phyloP scores from a whole-genome alignment of 2,329 filamentous ascomycete genomes.

The Hymenoscyphus fructigenus region DNA sequence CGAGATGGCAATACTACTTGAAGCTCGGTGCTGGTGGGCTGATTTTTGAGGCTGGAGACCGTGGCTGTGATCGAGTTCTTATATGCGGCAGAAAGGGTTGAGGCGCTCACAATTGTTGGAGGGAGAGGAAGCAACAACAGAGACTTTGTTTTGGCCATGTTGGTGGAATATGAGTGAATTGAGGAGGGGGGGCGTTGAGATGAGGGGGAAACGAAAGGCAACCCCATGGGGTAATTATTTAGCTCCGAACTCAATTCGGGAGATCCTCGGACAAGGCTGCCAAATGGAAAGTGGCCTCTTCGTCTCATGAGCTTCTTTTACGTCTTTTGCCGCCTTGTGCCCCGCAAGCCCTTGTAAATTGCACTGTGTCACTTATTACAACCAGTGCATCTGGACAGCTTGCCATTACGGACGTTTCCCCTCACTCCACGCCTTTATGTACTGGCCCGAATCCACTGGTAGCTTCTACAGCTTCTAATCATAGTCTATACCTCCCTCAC shows the following conservation, averaged over 20 bases:
- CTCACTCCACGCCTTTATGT: not conserved
- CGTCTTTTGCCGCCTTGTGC: not conserved
- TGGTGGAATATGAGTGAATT: not conserved
- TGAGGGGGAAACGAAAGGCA: not conserved
- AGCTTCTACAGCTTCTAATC: not conserved
- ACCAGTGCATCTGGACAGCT: slow-evolving; percentile 1
- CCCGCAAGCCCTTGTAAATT: not conserved
- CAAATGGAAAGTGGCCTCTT: not conserved
- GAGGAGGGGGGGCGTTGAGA: not conserved
- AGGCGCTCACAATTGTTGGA: slow-evolving; percentile 52
- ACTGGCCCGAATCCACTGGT: not conserved
- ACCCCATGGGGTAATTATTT: not conserved
- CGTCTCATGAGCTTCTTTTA: not conserved
- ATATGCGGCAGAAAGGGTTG: slow-evolving; percentile 58
- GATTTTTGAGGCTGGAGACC: slow-evolving; percentile 48
- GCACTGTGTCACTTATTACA: not conserved
- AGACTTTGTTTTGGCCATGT: slow-evolving; percentile 37
- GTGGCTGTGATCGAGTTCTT: slow-evolving; percentile 55
- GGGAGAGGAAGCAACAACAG: slow-evolving; percentile 65
- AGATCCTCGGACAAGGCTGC: not conserved
- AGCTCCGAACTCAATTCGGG: not conserved
- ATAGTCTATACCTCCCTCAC: not conserved
- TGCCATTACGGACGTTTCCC: not conserved
- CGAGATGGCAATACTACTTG: slow-evolving; percentile 61
- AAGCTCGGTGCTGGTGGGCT: slow-evolving; percentile 30